Evolutionary conservation across 768 basidiomycete genomes (phyloP).

Genomic region (Rhodotorula paludigena): DNA sequence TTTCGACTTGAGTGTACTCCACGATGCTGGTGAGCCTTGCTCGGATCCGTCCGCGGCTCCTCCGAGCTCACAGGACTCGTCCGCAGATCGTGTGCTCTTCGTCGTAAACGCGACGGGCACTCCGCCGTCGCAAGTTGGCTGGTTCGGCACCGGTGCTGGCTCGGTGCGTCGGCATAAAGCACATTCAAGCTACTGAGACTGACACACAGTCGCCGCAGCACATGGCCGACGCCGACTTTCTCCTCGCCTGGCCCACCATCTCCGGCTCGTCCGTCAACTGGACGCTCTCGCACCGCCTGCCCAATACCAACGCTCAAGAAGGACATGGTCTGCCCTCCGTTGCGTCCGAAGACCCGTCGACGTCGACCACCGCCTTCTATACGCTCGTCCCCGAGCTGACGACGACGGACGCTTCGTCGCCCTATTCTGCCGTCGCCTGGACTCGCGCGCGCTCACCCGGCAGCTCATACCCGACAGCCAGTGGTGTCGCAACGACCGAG

Average conservation of each 20-base stretch:
- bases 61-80: too few relatives aligned
- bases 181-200: background rate
- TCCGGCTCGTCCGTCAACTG: constrained; percentile 7
- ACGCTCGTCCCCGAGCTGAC: constrained; percentile 23
- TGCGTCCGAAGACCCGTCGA: background rate
- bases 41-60: too few relatives aligned
- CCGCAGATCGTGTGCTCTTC: constrained; percentile 24
- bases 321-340: constrained; percentile 4
- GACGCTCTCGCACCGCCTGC: constrained; percentile 24
- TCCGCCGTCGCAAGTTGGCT: background rate
- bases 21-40: too few relatives aligned
- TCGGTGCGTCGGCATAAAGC: background rate
- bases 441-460: constrained; percentile 5
- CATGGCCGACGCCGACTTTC: constrained; percentile 29
- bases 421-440: constrained; percentile 16
- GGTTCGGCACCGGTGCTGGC: constrained; percentile 19
- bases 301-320: background rate
- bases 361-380: background rate
- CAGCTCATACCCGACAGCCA: constrained; percentile 1
- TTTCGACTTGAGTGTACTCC: too few relatives aligned
- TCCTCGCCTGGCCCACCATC: constrained; percentile 26
- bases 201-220: background rate
- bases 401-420: background rate
- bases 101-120: constrained; percentile 18
- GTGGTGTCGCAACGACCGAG: background rate